Evolutionary conservation across 2,329 filamentous ascomycete genomes (phyloP), one percentile per base, ranked within the genome.

Genomic region (Claviceps sp.): DNA sequence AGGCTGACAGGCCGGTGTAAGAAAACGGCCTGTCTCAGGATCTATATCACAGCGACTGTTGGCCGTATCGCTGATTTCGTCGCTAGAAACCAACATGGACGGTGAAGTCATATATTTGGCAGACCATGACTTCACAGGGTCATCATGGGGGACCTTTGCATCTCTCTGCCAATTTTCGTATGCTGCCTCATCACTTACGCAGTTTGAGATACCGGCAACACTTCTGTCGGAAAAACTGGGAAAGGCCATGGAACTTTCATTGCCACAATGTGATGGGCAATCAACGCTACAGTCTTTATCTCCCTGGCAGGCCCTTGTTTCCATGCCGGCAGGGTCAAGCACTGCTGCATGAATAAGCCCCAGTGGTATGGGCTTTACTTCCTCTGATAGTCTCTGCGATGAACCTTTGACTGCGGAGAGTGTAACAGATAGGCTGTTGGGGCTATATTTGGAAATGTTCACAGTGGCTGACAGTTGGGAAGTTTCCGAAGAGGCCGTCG

Each of bases 41-140:
- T 75, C 58, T 2, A 76, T 59, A 18, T 71, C 72, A 22, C 60
- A 60, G 8, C 49, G 9, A 16, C 37, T 45, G 30, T 34, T 34
- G 24, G 9, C 37, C 26, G 20, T 7, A 8, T 48, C 13, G 13
- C 24, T 9, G 24, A 51, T 24, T 34, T 22, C 20, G 3, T 42
- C 45, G 14, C 20, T 22, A 14, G 49, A 9, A 37, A 54, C 18
- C 6, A 34, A 2, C 9, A 46, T 5, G 16, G 41, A 48, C 13
- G 52, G 46, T 14, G 45, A 48, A 11, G 37, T 40, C 14, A 46
- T 9, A 26, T 44, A 38, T 22, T 49, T 49, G 49, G 40, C 30
- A 24, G 48, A 24, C 52, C 52, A 54, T 5, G 45, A 30, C 42
- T 48, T 24, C 14, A 54, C 34, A 9, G 40, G 45, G 13, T 51